Conservation (phyloP, 148 eudicot genomes). For the Pharnaceum exiguum region DNA sequence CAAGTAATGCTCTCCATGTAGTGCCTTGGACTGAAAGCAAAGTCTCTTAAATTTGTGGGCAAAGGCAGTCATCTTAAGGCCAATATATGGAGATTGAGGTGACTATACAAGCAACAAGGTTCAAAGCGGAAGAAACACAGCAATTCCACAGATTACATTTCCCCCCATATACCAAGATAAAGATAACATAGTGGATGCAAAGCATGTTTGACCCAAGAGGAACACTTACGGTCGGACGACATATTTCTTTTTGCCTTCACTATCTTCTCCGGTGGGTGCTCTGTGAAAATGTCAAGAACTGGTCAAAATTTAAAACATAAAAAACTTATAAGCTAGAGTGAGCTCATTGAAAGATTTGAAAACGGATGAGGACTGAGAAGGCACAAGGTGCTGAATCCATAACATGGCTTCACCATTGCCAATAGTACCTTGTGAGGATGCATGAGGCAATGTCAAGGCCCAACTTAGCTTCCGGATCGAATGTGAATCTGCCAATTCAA, state of each 20-base stretch:
- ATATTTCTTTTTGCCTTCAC: conserved; percentile 88
- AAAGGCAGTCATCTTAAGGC: too few species aligned
- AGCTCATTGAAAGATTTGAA: not conserved
- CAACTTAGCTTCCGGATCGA: conserved; percentile 72
- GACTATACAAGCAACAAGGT: too few species aligned
- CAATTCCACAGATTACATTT: too few species aligned
- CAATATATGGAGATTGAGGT: too few species aligned
- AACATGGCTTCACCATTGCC: not conserved
- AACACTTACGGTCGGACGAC: conserved; percentile 85
- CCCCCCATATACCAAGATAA: too few species aligned
- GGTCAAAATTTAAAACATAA: not conserved
- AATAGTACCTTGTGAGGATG: conserved; percentile 73
- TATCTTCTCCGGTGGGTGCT: conserved; percentile 76
- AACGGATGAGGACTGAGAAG: not conserved
- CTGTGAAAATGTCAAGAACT: conserved; percentile 26
- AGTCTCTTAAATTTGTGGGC: too few species aligned
- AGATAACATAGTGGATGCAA: too few species aligned
- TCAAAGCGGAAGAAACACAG: too few species aligned
- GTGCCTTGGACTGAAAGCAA: too few species aligned
- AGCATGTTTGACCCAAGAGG: not conserved
- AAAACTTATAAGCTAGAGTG: not conserved
- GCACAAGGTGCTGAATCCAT: not conserved
- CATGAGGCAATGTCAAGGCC: conserved; percentile 99
- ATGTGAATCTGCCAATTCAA: conserved; percentile 66
- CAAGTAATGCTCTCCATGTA: too few species aligned